A percentile compares a stretch with the other conserved stretches of the same genome.
Conservation (phyloP, 768 basidiomycete genomes). For the Mycena latifolia region DNA sequence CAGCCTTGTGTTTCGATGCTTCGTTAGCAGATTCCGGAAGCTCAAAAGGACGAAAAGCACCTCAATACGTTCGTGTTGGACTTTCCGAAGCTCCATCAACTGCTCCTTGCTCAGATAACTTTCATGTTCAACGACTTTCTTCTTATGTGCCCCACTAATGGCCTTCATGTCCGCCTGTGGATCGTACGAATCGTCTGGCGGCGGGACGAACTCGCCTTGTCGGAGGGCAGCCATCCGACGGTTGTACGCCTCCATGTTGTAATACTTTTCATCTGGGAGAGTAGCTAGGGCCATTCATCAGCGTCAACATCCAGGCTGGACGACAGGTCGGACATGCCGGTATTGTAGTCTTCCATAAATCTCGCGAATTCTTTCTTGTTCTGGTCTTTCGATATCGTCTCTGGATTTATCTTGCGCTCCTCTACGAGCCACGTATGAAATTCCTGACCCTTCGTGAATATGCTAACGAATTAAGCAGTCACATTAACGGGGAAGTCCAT, state of each 20-base stretch:
- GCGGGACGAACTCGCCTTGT: slow-evolving; percentile 85
- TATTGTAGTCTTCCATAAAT: slow-evolving; percentile 89
- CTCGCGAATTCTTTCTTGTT: slow-evolving; percentile 86
- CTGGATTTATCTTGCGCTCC: slow-evolving; percentile 92
- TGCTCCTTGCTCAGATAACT: slow-evolving; percentile 85
- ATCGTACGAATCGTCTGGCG: slow-evolving; percentile 81
- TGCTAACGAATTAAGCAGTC: slow-evolving; percentile 56
- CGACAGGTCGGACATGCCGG: slow-evolving; percentile 58
- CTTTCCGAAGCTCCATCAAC: slow-evolving; percentile 81
- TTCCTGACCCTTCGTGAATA: slow-evolving; percentile 86
- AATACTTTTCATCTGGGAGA: slow-evolving; percentile 95
- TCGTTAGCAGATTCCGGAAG: not conserved
- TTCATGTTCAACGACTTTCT: slow-evolving; percentile 73
- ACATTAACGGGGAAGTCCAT: slow-evolving; percentile 10
- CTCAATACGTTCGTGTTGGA: slow-evolving; percentile 89
- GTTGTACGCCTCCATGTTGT: slow-evolving; percentile 90
- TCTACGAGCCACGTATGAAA: slow-evolving; percentile 95
- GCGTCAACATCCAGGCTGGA: not conserved
- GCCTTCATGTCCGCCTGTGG: slow-evolving; percentile 88
- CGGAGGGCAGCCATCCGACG: slow-evolving; percentile 86
- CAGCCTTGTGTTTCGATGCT: slow-evolving; percentile 57
- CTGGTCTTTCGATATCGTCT: slow-evolving; percentile 87
- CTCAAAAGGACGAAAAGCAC: slow-evolving; percentile 51
- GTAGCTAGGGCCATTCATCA: slow-evolving; percentile 67
- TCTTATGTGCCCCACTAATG: slow-evolving; percentile 78